Conservation (phyloP, 1,139 yeast species). For the Suhomyces wounanorum region DNA sequence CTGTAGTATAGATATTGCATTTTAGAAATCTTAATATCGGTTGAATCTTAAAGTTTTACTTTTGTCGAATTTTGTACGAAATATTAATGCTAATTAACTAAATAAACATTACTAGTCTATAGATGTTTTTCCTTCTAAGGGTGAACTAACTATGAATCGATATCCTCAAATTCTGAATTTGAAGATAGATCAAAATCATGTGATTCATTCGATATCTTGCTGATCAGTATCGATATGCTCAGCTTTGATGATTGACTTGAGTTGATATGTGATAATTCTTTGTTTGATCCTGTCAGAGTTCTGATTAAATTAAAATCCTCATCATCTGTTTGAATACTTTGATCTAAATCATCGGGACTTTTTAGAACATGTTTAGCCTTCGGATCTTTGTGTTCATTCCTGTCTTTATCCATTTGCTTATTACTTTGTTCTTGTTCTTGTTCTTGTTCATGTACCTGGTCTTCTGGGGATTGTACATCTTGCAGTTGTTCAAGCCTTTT, state of each 20-base stretch:
- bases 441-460: background rate
- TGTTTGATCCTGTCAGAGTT: background rate
- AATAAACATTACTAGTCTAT: too few relatives aligned
- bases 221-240: background rate
- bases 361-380: too few relatives aligned
- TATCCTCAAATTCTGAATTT: constrained; percentile 22
- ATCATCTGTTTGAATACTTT: background rate
- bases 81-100: too few relatives aligned
- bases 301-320: background rate
- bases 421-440: too few relatives aligned
- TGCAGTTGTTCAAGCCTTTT: background rate
- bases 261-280: background rate
- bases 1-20: too few relatives aligned
- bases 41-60: too few relatives aligned
- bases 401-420: too few relatives aligned
- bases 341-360: too few relatives aligned
- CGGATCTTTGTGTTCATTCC: too few relatives aligned
- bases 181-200: constrained; percentile 21
- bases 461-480: background rate
- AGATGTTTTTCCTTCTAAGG: too few relatives aligned
- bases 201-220: constrained; percentile 11
- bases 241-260: background rate
- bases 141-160: constrained; percentile 16
- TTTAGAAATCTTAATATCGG: too few relatives aligned
- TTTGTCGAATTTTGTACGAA: too few relatives aligned